Evolutionary conservation across 345 rosid genomes (phyloP).

Genomic region (Ceriops tagal): DNA sequence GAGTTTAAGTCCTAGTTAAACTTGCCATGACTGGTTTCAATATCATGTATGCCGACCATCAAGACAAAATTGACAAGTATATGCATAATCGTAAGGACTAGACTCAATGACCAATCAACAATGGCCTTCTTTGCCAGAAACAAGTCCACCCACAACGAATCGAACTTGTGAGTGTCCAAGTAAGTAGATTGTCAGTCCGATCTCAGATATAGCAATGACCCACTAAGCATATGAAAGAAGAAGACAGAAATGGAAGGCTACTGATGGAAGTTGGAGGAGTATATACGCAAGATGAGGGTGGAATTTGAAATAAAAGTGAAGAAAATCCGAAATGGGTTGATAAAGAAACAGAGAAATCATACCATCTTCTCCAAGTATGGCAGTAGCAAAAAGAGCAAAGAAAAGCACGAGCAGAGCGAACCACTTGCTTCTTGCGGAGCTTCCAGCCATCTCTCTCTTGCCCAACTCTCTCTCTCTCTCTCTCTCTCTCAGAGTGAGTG

Average conservation of each 20-base stretch:
- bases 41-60: no score
- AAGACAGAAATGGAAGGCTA: background rate
- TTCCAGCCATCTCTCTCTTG: constrained; percentile 37
- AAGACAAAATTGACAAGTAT: no score
- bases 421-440: constrained; percentile 35
- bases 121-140: no score
- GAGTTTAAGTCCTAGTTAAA: no score
- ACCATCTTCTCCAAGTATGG: constrained; percentile 65
- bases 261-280: no score
- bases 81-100: no score
- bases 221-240: constrained; percentile 11
- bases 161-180: background rate
- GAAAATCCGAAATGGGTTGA: background rate
- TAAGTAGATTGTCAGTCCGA: constrained; percentile 5
- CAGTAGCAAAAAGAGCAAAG: constrained; percentile 33
- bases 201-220: constrained; percentile 25
- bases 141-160: constrained; percentile 6
- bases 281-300: background rate
- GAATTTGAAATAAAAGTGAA: background rate
- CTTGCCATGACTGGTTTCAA: no score
- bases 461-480: constrained; percentile 18
- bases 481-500: no score
- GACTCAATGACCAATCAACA: background rate
- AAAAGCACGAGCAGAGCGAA: constrained; percentile 37
- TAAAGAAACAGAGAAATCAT: constrained; percentile 16